A percentile compares a stretch with the other conserved stretches of the same genome.
Evolutionary conservation across 306 rosid genomes (phyloP).

Genomic region (Vachellia collinsii): DNA sequence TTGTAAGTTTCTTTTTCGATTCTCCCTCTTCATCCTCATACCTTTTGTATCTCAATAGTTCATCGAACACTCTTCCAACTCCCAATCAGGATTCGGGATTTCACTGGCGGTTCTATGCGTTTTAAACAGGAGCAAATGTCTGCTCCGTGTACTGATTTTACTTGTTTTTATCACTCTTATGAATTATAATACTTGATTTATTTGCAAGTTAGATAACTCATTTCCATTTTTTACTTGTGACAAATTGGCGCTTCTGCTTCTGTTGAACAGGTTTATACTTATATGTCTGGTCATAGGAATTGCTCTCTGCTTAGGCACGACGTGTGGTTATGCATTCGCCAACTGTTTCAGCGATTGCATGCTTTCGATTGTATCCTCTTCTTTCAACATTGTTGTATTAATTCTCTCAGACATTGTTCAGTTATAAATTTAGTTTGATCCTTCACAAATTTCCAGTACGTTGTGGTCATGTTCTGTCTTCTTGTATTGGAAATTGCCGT

Average conservation of each 20-base stretch:
- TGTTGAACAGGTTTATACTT: constrained; percentile 59
- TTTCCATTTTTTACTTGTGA: not conserved
- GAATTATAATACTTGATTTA: not conserved
- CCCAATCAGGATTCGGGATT: not conserved
- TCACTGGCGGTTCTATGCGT: not conserved
- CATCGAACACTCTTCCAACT: not conserved
- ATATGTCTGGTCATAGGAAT: constrained; percentile 58
- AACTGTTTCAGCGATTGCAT: constrained; percentile 38
- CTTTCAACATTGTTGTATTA: not conserved
- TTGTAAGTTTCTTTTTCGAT: constrained; percentile 37
- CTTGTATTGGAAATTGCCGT: constrained; percentile 41
- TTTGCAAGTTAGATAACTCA: not conserved
- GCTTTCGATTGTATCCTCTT: constrained; percentile 57
- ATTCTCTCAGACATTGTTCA: not conserved
- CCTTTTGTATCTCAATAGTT: not conserved
- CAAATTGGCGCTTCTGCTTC: not conserved
- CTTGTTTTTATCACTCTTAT: not conserved
- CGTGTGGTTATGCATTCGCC: constrained; percentile 42
- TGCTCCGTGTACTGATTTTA: not conserved
- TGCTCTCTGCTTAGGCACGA: constrained; percentile 53
- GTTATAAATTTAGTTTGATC: constrained; percentile 27
- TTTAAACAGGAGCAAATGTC: not conserved
- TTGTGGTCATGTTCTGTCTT: constrained; percentile 38
- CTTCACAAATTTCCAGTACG: constrained; percentile 50
- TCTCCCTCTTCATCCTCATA: not conserved